Evolutionary conservation across 805 yeast species (phyloP).

Genomic region (Wickerhamiella qilinensis): DNA sequence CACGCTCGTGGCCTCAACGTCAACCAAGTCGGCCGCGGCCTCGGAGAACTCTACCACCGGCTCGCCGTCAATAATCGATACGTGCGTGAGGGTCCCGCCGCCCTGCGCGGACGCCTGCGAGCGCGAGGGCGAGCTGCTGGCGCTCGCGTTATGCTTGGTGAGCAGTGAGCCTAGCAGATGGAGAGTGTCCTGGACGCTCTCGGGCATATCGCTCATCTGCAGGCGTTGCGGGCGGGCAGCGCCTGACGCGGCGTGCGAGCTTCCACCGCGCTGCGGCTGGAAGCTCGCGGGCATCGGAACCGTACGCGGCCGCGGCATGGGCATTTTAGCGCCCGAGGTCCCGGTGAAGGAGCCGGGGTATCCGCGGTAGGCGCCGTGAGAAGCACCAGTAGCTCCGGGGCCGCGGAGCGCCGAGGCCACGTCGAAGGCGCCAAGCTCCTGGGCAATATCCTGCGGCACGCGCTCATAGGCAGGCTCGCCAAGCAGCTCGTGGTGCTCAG

Average conservation of each 20-base stretch:
- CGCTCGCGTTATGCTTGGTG: slow-evolving; percentile 1
- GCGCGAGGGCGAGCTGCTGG: not conserved
- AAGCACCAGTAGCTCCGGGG: not conserved
- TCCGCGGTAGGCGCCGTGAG: not conserved
- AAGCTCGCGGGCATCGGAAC: not conserved
- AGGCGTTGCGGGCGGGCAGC: too few species aligned
- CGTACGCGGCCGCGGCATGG: not conserved
- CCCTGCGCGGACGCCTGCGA: not conserved
- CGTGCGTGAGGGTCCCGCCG: not conserved
- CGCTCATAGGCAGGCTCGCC: slow-evolving; percentile 14
- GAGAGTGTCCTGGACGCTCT: slow-evolving; percentile 5
- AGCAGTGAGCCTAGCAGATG: slow-evolving; percentile 5
- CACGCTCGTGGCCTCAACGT: slow-evolving; percentile 22
- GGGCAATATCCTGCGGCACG: slow-evolving; percentile 25
- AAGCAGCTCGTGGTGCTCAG: slow-evolving; percentile 1
- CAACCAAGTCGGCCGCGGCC: slow-evolving; percentile 9
- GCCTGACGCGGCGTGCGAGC: not conserved
- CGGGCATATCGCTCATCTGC: slow-evolving; percentile 4
- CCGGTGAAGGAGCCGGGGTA: too few species aligned
- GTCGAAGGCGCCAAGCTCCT: slow-evolving; percentile 23
- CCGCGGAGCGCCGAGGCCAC: not conserved
- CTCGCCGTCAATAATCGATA: not conserved
- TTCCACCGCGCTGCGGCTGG: not conserved
- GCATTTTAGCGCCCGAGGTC: too few species aligned
- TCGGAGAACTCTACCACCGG: slow-evolving; percentile 1